Base-by-base conservation (phyloP, 345 rosid species). In the Salix dunnii region DNA sequence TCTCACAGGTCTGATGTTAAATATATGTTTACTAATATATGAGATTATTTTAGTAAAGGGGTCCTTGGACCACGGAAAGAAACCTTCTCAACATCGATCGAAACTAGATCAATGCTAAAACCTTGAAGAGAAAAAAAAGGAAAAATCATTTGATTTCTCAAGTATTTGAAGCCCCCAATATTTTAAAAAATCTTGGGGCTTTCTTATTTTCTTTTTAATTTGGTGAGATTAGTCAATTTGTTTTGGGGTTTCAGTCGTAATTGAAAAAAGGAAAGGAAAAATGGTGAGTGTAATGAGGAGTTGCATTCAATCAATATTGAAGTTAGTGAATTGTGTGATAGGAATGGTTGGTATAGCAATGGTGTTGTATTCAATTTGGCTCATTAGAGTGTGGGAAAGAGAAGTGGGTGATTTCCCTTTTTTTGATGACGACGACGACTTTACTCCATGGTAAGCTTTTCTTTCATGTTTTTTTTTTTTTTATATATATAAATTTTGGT, bases 261-360 rank as follows among this genome's bases (percentile, higher is more conserved):
- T 55, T 21, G 2, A 55, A 55, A 2, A 23, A 8, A 55, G 27
- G 16, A 42, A 42, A 64, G 30, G 71, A 17, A 35, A 18, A 70
- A 90, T 86, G 91, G 87, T 33, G 77, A 79, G 83, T 75, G 11
- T 90, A 58, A 76, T 86, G 86, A 89, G 89, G 86, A 89, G 89
- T 73, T 93, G 93, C 83, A 53, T 88, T 21, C 96, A 91, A 84
- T 92, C 98, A 11, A 40, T 86, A 55, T 64, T 93, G 82, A 96
- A 96, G 88, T 78, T 93, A 79, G 78, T 90, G 81, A 96, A 96
- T 86, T 90, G 89, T 16, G 31, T 89, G 36, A 74, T 88, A 11
- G 99, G 97, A 33, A 92, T 96, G 95, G 91, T 88, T 79, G 99
- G 98, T n/a, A 43, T 91, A 40, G 92, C 90, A 28, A 86, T 88